Percentiles rank a stretch among this genome's conserved stretches.
Conservation (phyloP, 306 rosid species). For the Citrullus colocynthis region DNA sequence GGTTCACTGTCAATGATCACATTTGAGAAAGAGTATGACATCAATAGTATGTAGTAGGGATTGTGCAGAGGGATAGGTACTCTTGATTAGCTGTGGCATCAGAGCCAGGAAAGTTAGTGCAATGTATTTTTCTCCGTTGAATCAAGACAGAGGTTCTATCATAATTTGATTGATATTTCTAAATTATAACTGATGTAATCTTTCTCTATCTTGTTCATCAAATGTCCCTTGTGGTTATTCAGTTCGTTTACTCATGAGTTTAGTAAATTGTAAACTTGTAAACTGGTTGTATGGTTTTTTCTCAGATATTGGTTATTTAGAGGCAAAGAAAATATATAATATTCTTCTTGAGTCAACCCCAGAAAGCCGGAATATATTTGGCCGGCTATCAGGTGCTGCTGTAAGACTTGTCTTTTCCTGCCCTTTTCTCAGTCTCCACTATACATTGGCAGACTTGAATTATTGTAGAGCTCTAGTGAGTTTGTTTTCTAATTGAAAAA, state of each 20-base stretch:
- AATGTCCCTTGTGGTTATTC: not conserved
- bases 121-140: not conserved
- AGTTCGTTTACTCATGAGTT: not conserved
- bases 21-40: not conserved
- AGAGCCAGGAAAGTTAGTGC: not conserved
- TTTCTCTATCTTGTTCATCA: not conserved
- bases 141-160: not conserved
- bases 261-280: not conserved
- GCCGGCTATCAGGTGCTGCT: slow-evolving; percentile 77
- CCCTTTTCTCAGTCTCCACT: not conserved
- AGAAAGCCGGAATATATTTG: slow-evolving; percentile 82
- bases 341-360: slow-evolving; percentile 58
- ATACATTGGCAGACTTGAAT: not conserved
- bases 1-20: not conserved
- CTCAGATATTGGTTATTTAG: slow-evolving; percentile 72
- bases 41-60: not conserved
- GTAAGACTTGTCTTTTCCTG: slow-evolving; percentile 30
- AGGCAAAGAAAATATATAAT: slow-evolving; percentile 63
- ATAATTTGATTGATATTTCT: not conserved
- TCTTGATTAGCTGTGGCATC: not conserved
- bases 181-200: not conserved
- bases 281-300: not conserved
- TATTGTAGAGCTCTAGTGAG: not conserved
- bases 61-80: not conserved
- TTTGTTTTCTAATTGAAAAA: not conserved